Evolutionary conservation across 202 grass and related monocot genomes (phyloP).

Genomic region (Zizania palustris): DNA sequence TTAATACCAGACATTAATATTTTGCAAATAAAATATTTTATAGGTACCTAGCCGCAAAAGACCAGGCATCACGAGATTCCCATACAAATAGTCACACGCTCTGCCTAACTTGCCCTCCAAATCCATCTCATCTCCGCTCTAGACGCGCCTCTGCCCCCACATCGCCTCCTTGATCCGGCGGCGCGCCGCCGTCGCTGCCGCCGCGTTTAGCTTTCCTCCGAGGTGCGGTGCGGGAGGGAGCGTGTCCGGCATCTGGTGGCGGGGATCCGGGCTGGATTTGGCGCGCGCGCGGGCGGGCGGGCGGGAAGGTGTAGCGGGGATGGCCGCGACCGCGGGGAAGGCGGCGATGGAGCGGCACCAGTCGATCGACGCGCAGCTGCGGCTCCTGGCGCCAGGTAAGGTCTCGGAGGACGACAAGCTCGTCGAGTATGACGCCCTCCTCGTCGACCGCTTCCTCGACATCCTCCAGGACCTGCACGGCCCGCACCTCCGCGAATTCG

Average conservation of each 20-base stretch:
- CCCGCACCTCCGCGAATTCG: conserved; percentile 55
- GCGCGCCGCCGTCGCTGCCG: neutral
- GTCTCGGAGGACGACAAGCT: conserved; percentile 79
- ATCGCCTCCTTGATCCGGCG: conserved; percentile 15
- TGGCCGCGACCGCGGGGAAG: too few species aligned
- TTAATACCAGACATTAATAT: too few species aligned
- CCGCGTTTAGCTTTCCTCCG: neutral
- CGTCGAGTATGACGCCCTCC: conserved; percentile 77
- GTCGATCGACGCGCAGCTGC: conserved; percentile 81
- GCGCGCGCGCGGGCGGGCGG: neutral
- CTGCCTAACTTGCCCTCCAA: neutral
- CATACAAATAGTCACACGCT: conserved; percentile 42
- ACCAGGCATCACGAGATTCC: neutral
- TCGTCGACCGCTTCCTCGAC: conserved; percentile 75
- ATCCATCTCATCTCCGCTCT: neutral
- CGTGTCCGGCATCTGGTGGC: neutral
- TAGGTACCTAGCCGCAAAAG: neutral
- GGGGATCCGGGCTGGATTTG: neutral
- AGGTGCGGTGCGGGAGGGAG: neutral
- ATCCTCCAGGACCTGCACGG: conserved; percentile 79
- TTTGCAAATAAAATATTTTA: neutral
- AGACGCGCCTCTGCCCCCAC: neutral
- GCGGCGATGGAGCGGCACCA: conserved; percentile 47
- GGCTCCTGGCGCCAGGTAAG: conserved; percentile 65
- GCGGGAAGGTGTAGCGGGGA: too few species aligned